A percentile compares a stretch with the other conserved stretches of the same genome.
Conservation (phyloP, 1,139 yeast species). For the Geotrichum cucujoidarum region DNA sequence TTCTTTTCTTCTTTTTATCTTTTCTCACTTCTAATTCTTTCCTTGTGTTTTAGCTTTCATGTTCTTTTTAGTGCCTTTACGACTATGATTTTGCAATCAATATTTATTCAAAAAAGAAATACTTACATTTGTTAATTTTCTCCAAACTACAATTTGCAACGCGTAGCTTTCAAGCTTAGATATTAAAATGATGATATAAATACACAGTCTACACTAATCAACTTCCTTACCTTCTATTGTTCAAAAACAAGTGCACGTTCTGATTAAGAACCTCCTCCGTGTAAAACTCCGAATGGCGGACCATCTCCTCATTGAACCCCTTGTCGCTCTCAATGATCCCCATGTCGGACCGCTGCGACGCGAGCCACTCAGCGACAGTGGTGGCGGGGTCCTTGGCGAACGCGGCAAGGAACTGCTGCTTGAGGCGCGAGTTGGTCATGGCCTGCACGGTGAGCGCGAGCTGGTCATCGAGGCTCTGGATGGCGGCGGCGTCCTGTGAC, state of each 20-base stretch:
- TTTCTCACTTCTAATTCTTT: no score
- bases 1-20: no score
- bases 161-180: no score
- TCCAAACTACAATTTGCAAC: no score
- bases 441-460: slow-evolving; percentile 60
- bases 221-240: slow-evolving; percentile 30
- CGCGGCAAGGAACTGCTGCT: slow-evolving; percentile 67
- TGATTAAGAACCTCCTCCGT: slow-evolving; percentile 70
- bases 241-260: slow-evolving; percentile 66
- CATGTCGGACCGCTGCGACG: slow-evolving; percentile 68
- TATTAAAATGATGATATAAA: no score
- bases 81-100: no score
- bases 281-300: slow-evolving; percentile 77
- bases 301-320: slow-evolving; percentile 85
- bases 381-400: slow-evolving; percentile 72
- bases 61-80: not conserved
- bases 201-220: no score
- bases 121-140: no score
- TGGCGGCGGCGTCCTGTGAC: slow-evolving; percentile 46
- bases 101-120: not conserved
- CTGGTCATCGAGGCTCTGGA: slow-evolving; percentile 54
- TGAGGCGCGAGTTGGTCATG: slow-evolving; percentile 58
- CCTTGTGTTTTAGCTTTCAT: not conserved
- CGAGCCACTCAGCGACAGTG: slow-evolving; percentile 68
- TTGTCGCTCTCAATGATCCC: slow-evolving; percentile 79